Evolutionary conservation across 768 basidiomycete species (phyloP).

Genomic region (Filobasidium wieringae): DNA sequence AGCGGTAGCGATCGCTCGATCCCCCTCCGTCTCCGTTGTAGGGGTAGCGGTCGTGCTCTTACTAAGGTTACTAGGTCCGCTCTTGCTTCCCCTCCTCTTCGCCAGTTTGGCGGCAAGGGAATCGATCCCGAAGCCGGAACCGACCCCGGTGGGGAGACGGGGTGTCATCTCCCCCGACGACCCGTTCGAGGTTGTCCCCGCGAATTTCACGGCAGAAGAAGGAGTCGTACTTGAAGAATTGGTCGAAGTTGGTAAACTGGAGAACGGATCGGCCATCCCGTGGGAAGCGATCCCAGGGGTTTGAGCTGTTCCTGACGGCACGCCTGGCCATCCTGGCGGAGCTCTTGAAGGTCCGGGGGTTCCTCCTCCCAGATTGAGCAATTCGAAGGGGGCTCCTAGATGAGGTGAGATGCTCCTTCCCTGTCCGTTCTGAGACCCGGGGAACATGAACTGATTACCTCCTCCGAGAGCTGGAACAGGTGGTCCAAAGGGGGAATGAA

Average conservation of each 20-base stretch:
- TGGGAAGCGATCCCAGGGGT: constrained; percentile 1
- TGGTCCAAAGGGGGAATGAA: constrained; percentile 3
- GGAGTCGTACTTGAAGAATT: background rate
- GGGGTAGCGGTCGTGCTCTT: constrained; percentile 18
- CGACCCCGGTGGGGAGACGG: background rate
- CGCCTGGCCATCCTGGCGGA: background rate
- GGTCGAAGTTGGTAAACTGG: background rate
- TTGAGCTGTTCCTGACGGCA: background rate
- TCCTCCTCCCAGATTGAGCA: constrained; percentile 28
- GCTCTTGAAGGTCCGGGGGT: constrained; percentile 15
- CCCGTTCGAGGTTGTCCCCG: too few relatives aligned
- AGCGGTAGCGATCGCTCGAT: background rate
- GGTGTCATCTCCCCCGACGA: background rate
- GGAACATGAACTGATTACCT: background rate
- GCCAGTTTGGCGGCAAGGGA: constrained; percentile 8
- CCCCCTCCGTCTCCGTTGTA: constrained; percentile 1
- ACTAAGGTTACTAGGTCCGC: constrained; percentile 5
- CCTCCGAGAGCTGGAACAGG: background rate
- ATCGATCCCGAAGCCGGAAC: background rate
- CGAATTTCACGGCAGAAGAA: background rate
- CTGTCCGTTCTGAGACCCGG: constrained; percentile 4
- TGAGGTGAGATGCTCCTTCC: constrained; percentile 25
- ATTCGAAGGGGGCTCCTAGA: constrained; percentile 35
- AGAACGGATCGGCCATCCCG: constrained; percentile 6
- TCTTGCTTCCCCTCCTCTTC: background rate